A percentile compares a stretch with the other conserved stretches of the same genome.
These are phyloP conservation scores for Hyparrhenia diplandra DNA, from an alignment of 176 grass and related monocot genomes.

Conservation along the genomic window DNA sequence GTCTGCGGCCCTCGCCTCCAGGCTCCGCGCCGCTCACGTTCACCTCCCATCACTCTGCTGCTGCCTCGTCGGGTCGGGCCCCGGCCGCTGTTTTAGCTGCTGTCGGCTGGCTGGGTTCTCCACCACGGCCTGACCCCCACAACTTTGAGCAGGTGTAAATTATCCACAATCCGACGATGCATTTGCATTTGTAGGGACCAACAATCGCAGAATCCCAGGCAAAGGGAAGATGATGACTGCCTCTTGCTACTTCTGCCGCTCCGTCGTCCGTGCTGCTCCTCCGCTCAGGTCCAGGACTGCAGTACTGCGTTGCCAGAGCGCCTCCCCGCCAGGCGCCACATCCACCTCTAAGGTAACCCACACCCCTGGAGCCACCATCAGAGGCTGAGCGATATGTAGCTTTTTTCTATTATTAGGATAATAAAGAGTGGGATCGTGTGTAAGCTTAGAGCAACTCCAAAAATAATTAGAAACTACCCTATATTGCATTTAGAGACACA, in stretches of 20 bases:
- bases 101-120: too few relatives aligned
- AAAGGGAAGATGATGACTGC: conserved; percentile 26
- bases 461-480: neutral
- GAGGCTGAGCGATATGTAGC: too few relatives aligned
- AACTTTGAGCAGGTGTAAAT: too few relatives aligned
- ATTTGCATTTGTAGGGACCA: too few relatives aligned
- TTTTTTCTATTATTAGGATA: neutral
- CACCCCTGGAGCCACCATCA: neutral
- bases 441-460: neutral
- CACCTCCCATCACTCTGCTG: too few relatives aligned
- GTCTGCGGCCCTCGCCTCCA: too few relatives aligned
- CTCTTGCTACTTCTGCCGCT: conserved; percentile 21
- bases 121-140: too few relatives aligned
- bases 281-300: neutral
- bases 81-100: too few relatives aligned
- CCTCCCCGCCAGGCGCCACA: neutral
- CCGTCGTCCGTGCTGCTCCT: conserved; percentile 7
- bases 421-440: neutral
- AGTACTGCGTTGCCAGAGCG: conserved; percentile 19
- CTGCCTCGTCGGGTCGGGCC: too few relatives aligned
- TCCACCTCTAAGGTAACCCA: neutral
- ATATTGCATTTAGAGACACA: neutral
- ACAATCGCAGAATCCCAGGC: too few relatives aligned
- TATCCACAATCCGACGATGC: too few relatives aligned
- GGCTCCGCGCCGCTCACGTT: too few relatives aligned